Evolutionary conservation across 768 basidiomycete genomes (phyloP).

Genomic region (Paxillus involutus): DNA sequence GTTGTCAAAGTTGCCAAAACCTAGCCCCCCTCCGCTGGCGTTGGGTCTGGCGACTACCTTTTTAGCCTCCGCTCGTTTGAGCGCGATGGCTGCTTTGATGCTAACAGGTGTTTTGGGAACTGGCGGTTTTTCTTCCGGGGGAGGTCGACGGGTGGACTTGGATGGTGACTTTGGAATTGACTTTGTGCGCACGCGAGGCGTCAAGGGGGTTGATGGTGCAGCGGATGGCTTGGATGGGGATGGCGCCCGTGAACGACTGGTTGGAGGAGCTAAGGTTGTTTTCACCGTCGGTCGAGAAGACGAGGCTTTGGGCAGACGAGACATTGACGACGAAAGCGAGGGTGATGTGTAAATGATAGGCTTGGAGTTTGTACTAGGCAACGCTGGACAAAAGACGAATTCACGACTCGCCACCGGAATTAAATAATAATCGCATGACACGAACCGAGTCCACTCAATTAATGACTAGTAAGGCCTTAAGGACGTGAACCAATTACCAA

Average conservation of each 20-base stretch:
- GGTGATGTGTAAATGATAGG: neutral
- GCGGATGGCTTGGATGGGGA: slow-evolving; percentile 31
- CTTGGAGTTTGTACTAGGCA: slow-evolving; percentile 4
- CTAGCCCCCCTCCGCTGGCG: slow-evolving; percentile 20
- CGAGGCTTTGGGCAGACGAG: slow-evolving; percentile 39
- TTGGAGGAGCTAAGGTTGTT: slow-evolving; percentile 25
- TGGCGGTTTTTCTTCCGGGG: slow-evolving; percentile 20
- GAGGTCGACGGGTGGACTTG: slow-evolving; percentile 25
- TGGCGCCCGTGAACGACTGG: slow-evolving; percentile 32
- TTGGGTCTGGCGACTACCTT: slow-evolving; percentile 41
- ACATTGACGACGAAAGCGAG: slow-evolving; percentile 28
- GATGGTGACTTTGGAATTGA: slow-evolving; percentile 36
- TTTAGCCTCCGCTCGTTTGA: slow-evolving; percentile 77
- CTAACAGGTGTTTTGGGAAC: slow-evolving; percentile 41
- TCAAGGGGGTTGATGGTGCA: slow-evolving; percentile 21
- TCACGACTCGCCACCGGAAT: neutral
- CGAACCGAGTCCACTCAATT: neutral
- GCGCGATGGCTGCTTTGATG: slow-evolving; percentile 76
- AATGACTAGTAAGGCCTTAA: too few species aligned
- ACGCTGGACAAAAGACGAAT: neutral
- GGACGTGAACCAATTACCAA: neutral
- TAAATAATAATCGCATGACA: too few species aligned
- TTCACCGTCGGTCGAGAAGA: slow-evolving; percentile 33
- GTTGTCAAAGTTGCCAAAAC: slow-evolving; percentile 37
- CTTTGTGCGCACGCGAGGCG: slow-evolving; percentile 37